Evolutionary conservation across 805 yeast genomes (phyloP).

Genomic region (Kockiozyma suomiensis): DNA sequence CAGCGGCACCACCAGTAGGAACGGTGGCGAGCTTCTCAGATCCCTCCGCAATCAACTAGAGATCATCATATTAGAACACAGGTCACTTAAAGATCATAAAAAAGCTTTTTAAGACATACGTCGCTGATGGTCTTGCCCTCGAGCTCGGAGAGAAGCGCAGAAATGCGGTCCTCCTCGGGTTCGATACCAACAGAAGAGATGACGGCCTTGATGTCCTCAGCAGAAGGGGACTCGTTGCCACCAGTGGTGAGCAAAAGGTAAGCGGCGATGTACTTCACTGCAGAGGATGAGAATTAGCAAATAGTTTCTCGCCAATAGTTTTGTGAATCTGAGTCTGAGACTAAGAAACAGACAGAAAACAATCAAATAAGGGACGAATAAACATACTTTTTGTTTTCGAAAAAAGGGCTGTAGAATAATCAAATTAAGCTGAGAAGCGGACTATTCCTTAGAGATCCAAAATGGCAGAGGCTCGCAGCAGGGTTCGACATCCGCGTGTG

Average conservation of each 20-base stretch:
- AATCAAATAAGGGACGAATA: background rate
- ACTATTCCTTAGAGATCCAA: constrained; percentile 66
- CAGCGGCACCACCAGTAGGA: constrained; percentile 97
- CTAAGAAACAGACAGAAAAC: background rate
- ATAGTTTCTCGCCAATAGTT: background rate
- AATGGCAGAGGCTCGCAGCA: constrained; percentile 15
- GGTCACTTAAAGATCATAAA: background rate
- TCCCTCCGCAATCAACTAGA: constrained; percentile 83
- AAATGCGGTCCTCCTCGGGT: constrained; percentile 85
- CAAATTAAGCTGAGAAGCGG: constrained; percentile 77
- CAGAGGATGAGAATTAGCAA: background rate
- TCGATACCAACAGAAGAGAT: constrained; percentile 95
- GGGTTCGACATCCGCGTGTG: background rate
- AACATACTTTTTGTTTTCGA: constrained; percentile 14
- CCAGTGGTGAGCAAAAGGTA: constrained; percentile 97
- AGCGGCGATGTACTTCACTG: constrained; percentile 98
- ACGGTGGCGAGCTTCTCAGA: constrained; percentile 94
- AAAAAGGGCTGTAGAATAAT: constrained; percentile 59
- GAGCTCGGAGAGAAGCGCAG: constrained; percentile 76
- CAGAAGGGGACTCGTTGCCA: constrained; percentile 93
- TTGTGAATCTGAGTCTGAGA: too few species aligned
- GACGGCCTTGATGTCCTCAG: constrained; percentile 84
- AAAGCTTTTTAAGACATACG: constrained; percentile 13
- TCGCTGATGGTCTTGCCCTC: constrained; percentile 92
- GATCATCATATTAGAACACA: background rate